Evolutionary conservation across 495 filamentous ascomycete species (phyloP), one percentile per base, ranked within the genome.

Genomic region (Talaromyces nanjingensis): DNA sequence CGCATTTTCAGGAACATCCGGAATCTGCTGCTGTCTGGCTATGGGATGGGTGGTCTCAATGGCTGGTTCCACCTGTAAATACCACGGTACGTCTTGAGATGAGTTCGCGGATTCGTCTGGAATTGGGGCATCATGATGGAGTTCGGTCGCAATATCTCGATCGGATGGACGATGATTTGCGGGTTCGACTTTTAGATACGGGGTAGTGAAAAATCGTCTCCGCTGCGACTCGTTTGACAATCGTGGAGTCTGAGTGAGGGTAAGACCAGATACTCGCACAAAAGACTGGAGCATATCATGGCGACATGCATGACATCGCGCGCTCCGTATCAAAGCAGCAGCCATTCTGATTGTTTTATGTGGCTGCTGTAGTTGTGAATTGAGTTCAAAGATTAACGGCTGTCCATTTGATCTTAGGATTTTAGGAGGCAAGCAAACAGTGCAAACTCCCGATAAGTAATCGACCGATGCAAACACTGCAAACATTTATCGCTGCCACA

Each of bases 1-100:
- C 6, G 93, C 79, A 31, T 86, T 77, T 24, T 82, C 76, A 34
- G 94, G 94, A 14, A 96, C 79, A 5, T 88, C 83, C 18, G 96
- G 94, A 22, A 98, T 76, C 16, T 84, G 79, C 66, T 90, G 83
- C 37, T 80, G 84, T 29, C 86, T 80, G 62, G 81, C 78, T 45
- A 89, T 68, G 1, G 86, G 78, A 54, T 77, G 77, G 7, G 81
- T 69, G 59, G 81, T 78, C 42, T 75, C 71, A 52, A 69, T 63
- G 16, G 77, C 72, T 31, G 72, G 68, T 65, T 91, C 82, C 66
- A 89, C 86, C 72, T 92, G 87, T 49, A 97, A 83, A 75, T 96
- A 97, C 94, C 94, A 98, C 6, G 93, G 93, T 1, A 83, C 67
- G 64, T 74, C 67, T 47, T 58, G 68, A 0, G 73, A 65, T 18